phyloP scores from a whole-genome alignment of 2,329 filamentous ascomycete genomes.

The Domatiomyces globalis region DNA sequence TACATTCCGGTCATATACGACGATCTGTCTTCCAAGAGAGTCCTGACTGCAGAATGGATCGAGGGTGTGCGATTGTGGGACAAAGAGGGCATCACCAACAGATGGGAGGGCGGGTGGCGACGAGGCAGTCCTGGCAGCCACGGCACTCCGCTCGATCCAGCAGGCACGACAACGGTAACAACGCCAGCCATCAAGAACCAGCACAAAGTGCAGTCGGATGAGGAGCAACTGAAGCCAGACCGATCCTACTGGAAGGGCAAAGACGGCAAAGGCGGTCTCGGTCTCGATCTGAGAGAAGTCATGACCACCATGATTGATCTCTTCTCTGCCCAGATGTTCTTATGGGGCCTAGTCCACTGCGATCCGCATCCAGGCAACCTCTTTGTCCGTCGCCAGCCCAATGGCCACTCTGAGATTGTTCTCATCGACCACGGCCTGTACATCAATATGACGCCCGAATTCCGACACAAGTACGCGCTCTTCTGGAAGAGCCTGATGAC shows the following conservation, averaged over 20 bases:
- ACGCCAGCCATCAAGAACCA: constrained; percentile 16
- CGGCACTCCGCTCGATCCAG: constrained; percentile 46
- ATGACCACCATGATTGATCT: constrained; percentile 96
- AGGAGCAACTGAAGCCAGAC: constrained; percentile 60
- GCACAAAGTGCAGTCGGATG: constrained; percentile 35
- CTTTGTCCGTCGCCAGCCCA: constrained; percentile 74
- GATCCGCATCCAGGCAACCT: constrained; percentile 97
- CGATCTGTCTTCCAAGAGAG: constrained; percentile 65
- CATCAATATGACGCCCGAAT: constrained; percentile 71
- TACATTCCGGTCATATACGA: constrained; percentile 78
- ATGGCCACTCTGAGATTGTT: constrained; percentile 74
- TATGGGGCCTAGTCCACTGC: constrained; percentile 90
- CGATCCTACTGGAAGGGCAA: constrained; percentile 64
- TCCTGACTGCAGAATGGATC: constrained; percentile 96
- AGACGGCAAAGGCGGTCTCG: constrained; percentile 63
- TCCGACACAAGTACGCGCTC: constrained; percentile 69
- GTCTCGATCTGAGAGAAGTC: constrained; percentile 66
- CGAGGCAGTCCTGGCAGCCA: constrained; percentile 65
- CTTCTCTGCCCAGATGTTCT: constrained; percentile 95
- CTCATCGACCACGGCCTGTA: constrained; percentile 96
- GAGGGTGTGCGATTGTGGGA: constrained; percentile 90
- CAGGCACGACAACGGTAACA: constrained; percentile 17
- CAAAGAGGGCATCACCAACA: constrained; percentile 60
- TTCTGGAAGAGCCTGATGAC: constrained; percentile 94
- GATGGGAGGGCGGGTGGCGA: constrained; percentile 66